Evolutionary conservation across 441 rosid genomes (phyloP).

Genomic region (Melianthus villosus): DNA sequence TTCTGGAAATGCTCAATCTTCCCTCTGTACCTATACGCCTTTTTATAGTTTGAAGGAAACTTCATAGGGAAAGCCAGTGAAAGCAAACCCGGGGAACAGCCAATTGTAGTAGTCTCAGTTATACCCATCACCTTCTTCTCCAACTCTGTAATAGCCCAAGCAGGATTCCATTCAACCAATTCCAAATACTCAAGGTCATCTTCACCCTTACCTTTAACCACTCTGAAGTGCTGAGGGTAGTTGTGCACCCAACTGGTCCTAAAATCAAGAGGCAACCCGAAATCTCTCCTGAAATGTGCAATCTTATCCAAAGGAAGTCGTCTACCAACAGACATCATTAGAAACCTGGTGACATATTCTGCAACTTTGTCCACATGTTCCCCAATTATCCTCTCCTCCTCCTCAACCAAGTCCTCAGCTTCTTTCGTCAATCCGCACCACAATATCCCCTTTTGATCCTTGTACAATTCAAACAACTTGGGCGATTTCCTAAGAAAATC

Average conservation of each 20-base stretch:
- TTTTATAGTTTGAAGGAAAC: conserved; percentile 60
- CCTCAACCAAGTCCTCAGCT: conserved; percentile 46
- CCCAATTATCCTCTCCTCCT: conserved; percentile 37
- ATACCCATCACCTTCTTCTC: conserved; percentile 49
- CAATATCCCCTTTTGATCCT: conserved; percentile 49
- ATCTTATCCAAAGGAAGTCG: conserved; percentile 50
- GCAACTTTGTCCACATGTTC: conserved; percentile 48
- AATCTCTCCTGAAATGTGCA: conserved; percentile 60
- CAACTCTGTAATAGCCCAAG: conserved; percentile 62
- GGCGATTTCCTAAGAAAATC: conserved; percentile 67
- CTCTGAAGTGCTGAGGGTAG: conserved; percentile 45
- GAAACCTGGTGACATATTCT: conserved; percentile 53
- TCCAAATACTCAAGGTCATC: conserved; percentile 50
- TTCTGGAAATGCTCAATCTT: conserved; percentile 78
- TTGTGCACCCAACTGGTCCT: conserved; percentile 45
- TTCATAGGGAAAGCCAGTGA: conserved; percentile 56
- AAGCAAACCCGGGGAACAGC: conserved; percentile 45
- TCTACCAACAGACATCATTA: conserved; percentile 64
- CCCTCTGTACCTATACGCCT: conserved; percentile 52
- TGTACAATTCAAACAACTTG: conserved; percentile 51
- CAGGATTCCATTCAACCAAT: conserved; percentile 59
- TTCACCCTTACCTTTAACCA: conserved; percentile 16
- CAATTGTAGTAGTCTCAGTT: conserved; percentile 12
- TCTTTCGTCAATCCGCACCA: conserved; percentile 69
- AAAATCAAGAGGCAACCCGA: conserved; percentile 62